phyloP scores from a whole-genome alignment of 1,284 basidiomycete genomes.

The Rugosomyces carneus region DNA sequence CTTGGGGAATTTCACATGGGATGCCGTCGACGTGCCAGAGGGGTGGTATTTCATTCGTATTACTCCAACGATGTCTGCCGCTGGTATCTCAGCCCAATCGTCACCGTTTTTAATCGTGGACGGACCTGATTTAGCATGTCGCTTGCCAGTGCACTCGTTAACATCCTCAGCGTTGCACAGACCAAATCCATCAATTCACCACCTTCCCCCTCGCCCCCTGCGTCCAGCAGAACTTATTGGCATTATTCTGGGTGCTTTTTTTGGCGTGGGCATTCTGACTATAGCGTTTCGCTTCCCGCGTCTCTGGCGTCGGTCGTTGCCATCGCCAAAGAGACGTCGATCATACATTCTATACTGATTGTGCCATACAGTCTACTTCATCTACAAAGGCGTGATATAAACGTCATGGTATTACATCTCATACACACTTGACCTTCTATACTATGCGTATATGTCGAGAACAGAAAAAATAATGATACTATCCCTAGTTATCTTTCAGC shows the following conservation, averaged over 20 bases:
- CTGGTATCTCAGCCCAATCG: background rate
- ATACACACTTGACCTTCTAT: constrained; percentile 5
- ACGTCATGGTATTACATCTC: constrained; percentile 12
- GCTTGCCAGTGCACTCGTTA: background rate
- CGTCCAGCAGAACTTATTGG: constrained; percentile 3
- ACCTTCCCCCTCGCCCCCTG: background rate
- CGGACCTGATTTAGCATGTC: background rate
- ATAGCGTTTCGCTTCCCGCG: constrained; percentile 9
- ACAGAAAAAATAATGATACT: constrained; percentile 11
- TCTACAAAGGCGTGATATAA: constrained; percentile 3
- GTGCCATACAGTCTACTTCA: background rate
- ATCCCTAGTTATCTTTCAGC: constrained; percentile 18
- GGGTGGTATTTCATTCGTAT: constrained; percentile 5
- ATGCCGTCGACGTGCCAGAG: constrained; percentile 4
- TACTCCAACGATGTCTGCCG: background rate
- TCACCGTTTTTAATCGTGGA: constrained; percentile 5
- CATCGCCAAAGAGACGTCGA: constrained; percentile 8
- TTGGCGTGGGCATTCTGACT: constrained; percentile 3
- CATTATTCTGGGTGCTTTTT: constrained; percentile 2
- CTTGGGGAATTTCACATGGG: constrained; percentile 1
- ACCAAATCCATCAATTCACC: background rate
- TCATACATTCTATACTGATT: constrained; percentile 7
- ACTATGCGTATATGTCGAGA: constrained; percentile 4
- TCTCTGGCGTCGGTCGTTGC: constrained; percentile 11
- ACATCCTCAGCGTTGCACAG: background rate